These are phyloP conservation scores for Phaseolus lunatus DNA, from an alignment of 306 rosid species.

Conservation along the genomic window DNA sequence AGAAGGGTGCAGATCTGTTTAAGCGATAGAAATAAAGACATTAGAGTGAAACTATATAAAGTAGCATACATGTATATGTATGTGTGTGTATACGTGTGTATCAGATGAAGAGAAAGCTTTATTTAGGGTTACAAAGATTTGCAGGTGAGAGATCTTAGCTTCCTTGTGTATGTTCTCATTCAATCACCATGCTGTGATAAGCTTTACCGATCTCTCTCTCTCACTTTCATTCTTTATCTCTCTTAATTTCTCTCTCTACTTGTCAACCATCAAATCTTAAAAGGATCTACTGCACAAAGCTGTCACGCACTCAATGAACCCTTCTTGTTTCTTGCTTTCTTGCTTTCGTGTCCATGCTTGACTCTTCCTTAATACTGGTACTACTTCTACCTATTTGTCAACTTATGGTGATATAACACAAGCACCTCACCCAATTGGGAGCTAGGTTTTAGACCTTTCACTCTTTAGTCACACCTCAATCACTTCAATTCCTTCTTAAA, in stretches of 20 bases:
- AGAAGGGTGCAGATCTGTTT: constrained; percentile 46
- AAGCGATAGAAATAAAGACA: constrained; percentile 36
- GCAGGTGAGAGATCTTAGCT: constrained; percentile 42
- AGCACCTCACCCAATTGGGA: constrained; percentile 21
- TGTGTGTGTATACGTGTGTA: background rate
- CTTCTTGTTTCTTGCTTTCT: background rate
- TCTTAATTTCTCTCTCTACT: constrained; percentile 9
- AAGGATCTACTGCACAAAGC: constrained; percentile 37
- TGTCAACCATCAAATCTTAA: constrained; percentile 8
- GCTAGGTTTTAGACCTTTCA: constrained; percentile 39
- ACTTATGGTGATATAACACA: background rate
- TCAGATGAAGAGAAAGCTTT: constrained; percentile 23
- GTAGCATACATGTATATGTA: background rate
- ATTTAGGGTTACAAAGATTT: constrained; percentile 46
- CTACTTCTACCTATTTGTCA: constrained; percentile 11
- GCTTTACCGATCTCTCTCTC: background rate
- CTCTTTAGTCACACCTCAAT: background rate
- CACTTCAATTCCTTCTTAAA: constrained; percentile 3
- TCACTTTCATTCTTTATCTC: background rate
- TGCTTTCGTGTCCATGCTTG: constrained; percentile 35
- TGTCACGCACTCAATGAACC: constrained; percentile 52
- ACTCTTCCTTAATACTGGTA: constrained; percentile 38
- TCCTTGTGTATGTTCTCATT: constrained; percentile 20
- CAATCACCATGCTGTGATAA: background rate
- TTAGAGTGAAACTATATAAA: constrained; percentile 3